Percentiles rank a stretch among this genome's conserved stretches.
These are phyloP conservation scores for Nothophytophthora sp. DNA, from an alignment of 352 stramenopile species.

Conservation along the genomic window DNA sequence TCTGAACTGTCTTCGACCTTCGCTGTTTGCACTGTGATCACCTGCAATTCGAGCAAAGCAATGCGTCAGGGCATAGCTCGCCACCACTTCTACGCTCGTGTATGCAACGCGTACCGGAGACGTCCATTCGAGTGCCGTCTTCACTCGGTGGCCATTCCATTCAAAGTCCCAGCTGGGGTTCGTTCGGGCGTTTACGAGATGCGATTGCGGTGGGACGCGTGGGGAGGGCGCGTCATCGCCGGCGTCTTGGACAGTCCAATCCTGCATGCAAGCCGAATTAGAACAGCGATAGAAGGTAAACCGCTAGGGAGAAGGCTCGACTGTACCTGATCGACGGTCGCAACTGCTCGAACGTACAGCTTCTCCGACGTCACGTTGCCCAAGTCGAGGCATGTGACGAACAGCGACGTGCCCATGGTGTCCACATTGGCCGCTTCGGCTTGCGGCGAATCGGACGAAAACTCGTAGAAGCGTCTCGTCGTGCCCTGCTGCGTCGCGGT, in stretches of 20 bases:
- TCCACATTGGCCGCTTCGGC: conserved; percentile 39
- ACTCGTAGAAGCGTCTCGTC: conserved; percentile 68
- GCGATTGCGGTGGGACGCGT: conserved; percentile 69
- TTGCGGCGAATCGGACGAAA: conserved; percentile 34
- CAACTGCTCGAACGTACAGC: conserved; percentile 62
- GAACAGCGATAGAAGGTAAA: too few relatives aligned
- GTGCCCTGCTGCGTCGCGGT: conserved; percentile 44
- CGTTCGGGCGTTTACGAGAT: conserved; percentile 82
- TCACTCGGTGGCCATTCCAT: conserved; percentile 73
- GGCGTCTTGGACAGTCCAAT: conserved; percentile 61
- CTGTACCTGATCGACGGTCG: conserved; percentile 81
- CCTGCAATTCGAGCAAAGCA: conserved; percentile 13
- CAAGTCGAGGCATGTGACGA: conserved; percentile 64
- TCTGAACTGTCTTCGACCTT: too few relatives aligned
- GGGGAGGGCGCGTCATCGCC: conserved; percentile 60
- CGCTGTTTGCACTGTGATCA: conserved; percentile 30
- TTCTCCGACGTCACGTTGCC: conserved; percentile 36
- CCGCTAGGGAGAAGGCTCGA: too few relatives aligned
- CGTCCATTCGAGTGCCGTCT: conserved; percentile 60
- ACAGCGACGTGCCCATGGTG: conserved; percentile 67
- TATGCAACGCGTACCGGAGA: conserved; percentile 45
- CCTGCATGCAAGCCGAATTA: too few relatives aligned
- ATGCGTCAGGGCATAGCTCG: conserved; percentile 4
- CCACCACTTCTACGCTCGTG: neutral
- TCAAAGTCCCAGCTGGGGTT: conserved; percentile 61